Conservation (phyloP, 768 basidiomycete species). For the Amylocystis lapponica region DNA sequence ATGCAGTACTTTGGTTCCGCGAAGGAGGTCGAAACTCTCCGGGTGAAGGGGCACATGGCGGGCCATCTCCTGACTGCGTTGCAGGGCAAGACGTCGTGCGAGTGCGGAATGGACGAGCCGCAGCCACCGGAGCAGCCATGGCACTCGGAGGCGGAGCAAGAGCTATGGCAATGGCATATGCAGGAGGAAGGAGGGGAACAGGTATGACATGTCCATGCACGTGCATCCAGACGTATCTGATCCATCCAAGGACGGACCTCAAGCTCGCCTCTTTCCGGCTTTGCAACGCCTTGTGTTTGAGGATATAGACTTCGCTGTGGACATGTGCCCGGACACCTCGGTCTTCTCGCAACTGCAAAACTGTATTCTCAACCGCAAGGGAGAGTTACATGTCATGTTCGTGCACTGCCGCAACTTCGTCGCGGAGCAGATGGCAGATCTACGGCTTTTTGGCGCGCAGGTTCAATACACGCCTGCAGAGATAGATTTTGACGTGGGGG, state of each 20-base stretch:
- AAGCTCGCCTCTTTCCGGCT: not conserved
- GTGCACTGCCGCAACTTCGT: constrained; percentile 3
- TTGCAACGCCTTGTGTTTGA: not conserved
- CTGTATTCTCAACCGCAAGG: not conserved
- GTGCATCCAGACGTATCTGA: not conserved
- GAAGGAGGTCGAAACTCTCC: not conserved
- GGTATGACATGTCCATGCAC: not conserved
- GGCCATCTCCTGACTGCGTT: not conserved
- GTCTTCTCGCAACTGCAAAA: constrained; percentile 3
- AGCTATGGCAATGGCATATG: not conserved
- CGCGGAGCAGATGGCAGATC: constrained; percentile 2
- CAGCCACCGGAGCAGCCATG: not conserved
- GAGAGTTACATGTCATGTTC: not conserved
- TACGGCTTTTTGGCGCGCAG: not conserved
- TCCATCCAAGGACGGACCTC: not conserved
- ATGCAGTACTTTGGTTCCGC: not conserved
- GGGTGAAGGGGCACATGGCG: not conserved
- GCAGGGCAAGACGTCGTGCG: not conserved
- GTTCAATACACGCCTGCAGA: constrained; percentile 1
- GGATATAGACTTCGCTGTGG: constrained; percentile 1
- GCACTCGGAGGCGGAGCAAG: not conserved
- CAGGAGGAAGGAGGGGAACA: not conserved
- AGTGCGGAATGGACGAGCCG: not conserved
- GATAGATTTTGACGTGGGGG: constrained; percentile 2
- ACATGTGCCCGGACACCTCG: not conserved